A percentile compares a stretch with the other conserved stretches of the same genome.
phyloP scores from a whole-genome alignment of 2,329 filamentous ascomycete species.

The Ciborinia camelliae region DNA sequence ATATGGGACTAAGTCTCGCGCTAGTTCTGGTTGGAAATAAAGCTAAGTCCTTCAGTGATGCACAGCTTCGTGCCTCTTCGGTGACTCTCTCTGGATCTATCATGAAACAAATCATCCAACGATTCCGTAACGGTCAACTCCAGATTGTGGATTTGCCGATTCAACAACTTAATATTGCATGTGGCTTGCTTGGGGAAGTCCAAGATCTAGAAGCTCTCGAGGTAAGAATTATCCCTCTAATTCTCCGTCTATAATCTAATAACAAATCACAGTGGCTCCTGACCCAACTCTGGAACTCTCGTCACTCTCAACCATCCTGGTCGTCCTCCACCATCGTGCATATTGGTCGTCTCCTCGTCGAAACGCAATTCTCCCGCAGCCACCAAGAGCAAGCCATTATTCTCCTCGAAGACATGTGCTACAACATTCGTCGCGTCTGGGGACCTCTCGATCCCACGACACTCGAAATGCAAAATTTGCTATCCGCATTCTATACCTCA shows the following conservation, averaged over 20 bases:
- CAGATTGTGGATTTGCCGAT: slow-evolving; percentile 45
- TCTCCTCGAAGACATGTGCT: slow-evolving; percentile 31
- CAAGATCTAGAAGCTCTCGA: slow-evolving; percentile 47
- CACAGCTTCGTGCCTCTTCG: slow-evolving; percentile 38
- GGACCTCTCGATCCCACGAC: slow-evolving; percentile 28
- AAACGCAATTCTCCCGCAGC: slow-evolving; percentile 25
- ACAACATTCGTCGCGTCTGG: slow-evolving; percentile 32
- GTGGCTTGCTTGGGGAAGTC: slow-evolving; percentile 48
- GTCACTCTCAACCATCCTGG: slow-evolving; percentile 25
- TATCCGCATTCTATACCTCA: slow-evolving; percentile 28
- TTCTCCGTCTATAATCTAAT: neutral
- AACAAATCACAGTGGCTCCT: slow-evolving; percentile 22
- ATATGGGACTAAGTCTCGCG: slow-evolving; percentile 46
- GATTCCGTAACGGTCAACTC: slow-evolving; percentile 43
- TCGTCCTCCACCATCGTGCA: slow-evolving; percentile 23
- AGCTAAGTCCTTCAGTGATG: slow-evolving; percentile 37
- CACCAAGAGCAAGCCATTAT: slow-evolving; percentile 23
- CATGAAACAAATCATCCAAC: slow-evolving; percentile 43
- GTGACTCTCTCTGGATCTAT: slow-evolving; percentile 41
- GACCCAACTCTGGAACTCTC: slow-evolving; percentile 27
- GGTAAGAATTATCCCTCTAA: slow-evolving; percentile 19
- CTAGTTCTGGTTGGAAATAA: slow-evolving; percentile 44
- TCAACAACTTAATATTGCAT: slow-evolving; percentile 45
- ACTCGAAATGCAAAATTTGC: slow-evolving; percentile 27
- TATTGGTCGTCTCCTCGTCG: slow-evolving; percentile 28